These are phyloP conservation scores for Eucalyptus tenuipes DNA, from an alignment of 345 rosid species.

Conservation along the genomic window DNA sequence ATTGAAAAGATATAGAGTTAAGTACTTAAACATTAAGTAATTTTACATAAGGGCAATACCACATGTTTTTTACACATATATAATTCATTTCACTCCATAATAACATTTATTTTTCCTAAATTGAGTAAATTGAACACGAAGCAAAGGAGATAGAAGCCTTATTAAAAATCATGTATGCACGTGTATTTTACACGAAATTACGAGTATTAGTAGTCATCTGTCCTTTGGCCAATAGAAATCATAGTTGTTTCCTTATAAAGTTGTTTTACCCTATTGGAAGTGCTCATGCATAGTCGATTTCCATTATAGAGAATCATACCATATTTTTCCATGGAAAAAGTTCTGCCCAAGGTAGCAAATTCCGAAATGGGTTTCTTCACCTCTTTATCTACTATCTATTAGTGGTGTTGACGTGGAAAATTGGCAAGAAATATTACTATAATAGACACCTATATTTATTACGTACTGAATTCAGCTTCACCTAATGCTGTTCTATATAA, in stretches of 20 bases:
- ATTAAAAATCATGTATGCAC: neutral
- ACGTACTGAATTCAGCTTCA: neutral
- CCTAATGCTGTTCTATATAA: neutral
- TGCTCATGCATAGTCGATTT: neutral
- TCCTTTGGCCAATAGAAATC: neutral
- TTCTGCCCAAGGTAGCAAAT: neutral
- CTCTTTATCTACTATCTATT: neutral
- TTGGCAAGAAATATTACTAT: neutral
- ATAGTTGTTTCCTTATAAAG: neutral
- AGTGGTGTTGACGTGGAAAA: neutral
- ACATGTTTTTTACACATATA: neutral
- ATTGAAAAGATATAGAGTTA: neutral
- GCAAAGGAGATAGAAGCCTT: neutral
- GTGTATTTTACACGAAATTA: neutral
- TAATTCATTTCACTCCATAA: neutral
- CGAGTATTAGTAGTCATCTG: neutral
- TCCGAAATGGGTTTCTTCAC: neutral
- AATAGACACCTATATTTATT: neutral
- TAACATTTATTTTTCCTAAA: neutral
- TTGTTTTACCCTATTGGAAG: neutral
- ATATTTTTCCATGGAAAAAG: neutral
- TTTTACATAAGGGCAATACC: neutral
- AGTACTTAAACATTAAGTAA: neutral
- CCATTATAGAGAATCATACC: neutral
- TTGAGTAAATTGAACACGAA: neutral